Evolutionary conservation across 495 filamentous ascomycete species (phyloP).

Genomic region (Tuber magnatum): DNA sequence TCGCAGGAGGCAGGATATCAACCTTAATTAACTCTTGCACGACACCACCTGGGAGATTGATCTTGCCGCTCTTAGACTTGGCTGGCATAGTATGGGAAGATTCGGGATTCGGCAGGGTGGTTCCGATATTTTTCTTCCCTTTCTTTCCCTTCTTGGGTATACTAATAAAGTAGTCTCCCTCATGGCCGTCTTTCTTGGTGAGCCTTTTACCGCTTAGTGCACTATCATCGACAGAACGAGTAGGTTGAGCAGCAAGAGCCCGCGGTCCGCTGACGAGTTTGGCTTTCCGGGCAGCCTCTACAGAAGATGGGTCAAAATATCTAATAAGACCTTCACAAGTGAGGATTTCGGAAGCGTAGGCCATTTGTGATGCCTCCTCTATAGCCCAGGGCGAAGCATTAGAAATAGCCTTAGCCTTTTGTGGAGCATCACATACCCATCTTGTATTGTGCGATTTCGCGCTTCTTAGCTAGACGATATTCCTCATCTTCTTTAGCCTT

Average conservation of each 20-base stretch:
- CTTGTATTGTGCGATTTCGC: slow-evolving; percentile 73
- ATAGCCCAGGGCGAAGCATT: slow-evolving; percentile 41
- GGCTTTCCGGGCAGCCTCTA: slow-evolving; percentile 59
- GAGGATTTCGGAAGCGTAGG: slow-evolving; percentile 84
- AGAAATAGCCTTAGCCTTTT: neutral
- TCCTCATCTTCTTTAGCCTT: slow-evolving; percentile 72
- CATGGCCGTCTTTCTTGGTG: slow-evolving; percentile 70
- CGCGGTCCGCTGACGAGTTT: slow-evolving; percentile 54
- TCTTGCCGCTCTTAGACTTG: slow-evolving; percentile 54
- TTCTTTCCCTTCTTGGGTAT: slow-evolving; percentile 81
- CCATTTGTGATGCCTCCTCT: slow-evolving; percentile 81
- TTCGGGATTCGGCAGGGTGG: slow-evolving; percentile 42
- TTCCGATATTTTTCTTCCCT: slow-evolving; percentile 70
- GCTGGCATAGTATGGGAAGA: slow-evolving; percentile 45
- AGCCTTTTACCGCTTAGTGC: slow-evolving; percentile 70
- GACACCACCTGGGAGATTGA: slow-evolving; percentile 79
- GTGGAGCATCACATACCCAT: slow-evolving; percentile 40
- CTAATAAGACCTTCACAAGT: slow-evolving; percentile 75
- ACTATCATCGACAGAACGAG: slow-evolving; percentile 71
- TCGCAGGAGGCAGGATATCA: slow-evolving; percentile 78
- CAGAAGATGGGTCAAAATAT: slow-evolving; percentile 77
- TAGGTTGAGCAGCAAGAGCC: slow-evolving; percentile 66
- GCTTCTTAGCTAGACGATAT: slow-evolving; percentile 63
- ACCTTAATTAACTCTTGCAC: slow-evolving; percentile 82
- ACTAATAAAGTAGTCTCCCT: slow-evolving; percentile 81